phyloP scores from a whole-genome alignment of 208 protist species.

The Wallacemonas sp. region DNA sequence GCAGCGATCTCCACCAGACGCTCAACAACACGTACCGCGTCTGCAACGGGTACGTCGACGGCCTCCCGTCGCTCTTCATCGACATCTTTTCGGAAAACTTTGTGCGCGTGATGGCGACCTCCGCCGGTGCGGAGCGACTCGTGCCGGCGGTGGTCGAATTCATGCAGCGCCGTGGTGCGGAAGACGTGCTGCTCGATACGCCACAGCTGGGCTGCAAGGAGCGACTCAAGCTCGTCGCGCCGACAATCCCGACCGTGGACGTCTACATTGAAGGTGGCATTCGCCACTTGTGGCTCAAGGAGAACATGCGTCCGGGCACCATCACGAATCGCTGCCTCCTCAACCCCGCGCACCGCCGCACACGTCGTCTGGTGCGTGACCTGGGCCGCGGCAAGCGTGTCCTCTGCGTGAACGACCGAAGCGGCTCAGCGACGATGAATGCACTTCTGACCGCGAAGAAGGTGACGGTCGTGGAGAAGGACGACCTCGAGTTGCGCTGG shows the following conservation, averaged over 20 bases:
- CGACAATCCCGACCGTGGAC: conserved; percentile 40
- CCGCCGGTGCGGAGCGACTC: conserved; percentile 66
- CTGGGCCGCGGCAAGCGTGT: conserved; percentile 63
- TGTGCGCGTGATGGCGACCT: conserved; percentile 73
- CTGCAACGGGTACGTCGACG: conserved; percentile 74
- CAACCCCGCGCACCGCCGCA: conserved; percentile 66
- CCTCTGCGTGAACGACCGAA: conserved; percentile 77
- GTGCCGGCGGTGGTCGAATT: conserved; percentile 74
- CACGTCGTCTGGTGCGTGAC: conserved; percentile 69
- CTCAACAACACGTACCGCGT: conserved; percentile 78
- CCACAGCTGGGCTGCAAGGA: conserved; percentile 55
- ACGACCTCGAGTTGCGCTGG: conserved; percentile 45
- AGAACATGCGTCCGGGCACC: conserved; percentile 31
- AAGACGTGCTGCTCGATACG: conserved; percentile 78
- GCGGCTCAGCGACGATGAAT: conserved; percentile 65
- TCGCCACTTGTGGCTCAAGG: conserved; percentile 61
- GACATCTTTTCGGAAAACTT: conserved; percentile 83
- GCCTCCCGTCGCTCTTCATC: conserved; percentile 76
- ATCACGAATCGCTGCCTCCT: conserved; percentile 56
- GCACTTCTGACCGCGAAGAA: conserved; percentile 76
- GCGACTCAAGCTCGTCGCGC: conserved; percentile 41
- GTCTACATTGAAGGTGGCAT: conserved; percentile 79
- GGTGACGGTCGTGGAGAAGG: conserved; percentile 62
- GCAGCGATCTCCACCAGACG: conserved; percentile 43
- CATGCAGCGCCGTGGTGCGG: conserved; percentile 56